Percentiles rank a stretch among this genome's conserved stretches.
phyloP scores from a whole-genome alignment of 345 rosid genomes.

The Balakata baccata region DNA sequence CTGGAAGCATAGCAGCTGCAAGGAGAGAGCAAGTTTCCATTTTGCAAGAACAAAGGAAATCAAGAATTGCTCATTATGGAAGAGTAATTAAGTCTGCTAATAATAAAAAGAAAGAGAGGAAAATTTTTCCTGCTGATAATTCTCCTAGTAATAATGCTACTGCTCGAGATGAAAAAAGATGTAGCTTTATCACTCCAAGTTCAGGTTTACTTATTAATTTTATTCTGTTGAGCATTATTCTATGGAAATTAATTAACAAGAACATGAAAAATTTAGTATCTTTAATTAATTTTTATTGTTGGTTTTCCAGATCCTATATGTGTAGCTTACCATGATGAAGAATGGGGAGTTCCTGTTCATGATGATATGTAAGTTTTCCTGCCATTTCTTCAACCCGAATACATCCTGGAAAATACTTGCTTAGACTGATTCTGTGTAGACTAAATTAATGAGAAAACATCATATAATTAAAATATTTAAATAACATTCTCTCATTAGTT shows the following conservation, averaged over 20 bases:
- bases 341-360: constrained; percentile 82
- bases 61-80: constrained; percentile 65
- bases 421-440: no score
- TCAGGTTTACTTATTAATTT: constrained; percentile 38
- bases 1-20: constrained; percentile 74
- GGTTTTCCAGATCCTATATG: constrained; percentile 53
- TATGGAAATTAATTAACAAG: no score
- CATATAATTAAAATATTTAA: no score
- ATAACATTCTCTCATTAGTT: no score
- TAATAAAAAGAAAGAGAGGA: constrained; percentile 22
- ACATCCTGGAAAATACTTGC: no score
- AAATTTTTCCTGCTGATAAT: constrained; percentile 11
- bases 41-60: constrained; percentile 58
- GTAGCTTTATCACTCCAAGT: constrained; percentile 63
- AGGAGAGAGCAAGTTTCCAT: constrained; percentile 60
- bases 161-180: constrained; percentile 44
- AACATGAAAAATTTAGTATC: no score
- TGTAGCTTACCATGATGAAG: constrained; percentile 72
- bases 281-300: neutral
- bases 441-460: no score
- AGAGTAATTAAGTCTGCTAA: constrained; percentile 43
- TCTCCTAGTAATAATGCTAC: constrained; percentile 16
- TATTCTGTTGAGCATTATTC: neutral
- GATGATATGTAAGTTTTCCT: constrained; percentile 48
- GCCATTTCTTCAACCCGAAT: no score